Base-by-base conservation (phyloP, 441 rosid genomes). In the Pelargonium australe region DNA sequence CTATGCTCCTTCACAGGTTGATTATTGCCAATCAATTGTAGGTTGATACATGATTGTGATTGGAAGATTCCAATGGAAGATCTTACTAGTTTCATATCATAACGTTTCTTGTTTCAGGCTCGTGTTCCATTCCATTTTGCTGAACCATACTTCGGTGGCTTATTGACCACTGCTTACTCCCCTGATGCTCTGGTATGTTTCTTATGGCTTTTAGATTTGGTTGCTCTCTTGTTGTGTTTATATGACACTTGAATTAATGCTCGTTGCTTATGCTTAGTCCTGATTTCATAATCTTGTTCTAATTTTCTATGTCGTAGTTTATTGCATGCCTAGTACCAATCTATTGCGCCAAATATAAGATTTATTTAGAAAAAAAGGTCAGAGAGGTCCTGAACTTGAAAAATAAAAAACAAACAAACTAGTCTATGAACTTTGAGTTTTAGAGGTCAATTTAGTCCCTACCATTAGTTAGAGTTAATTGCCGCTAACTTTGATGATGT, bases 101-200 rank as follows among this genome's bases (percentile, higher is more conserved):
- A 55, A 12, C 69, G 23, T 31, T 70, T 65, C 44, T 28, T 62
- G 51, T 49, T 65, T 41, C 84, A 91, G 97, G 88, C 80, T 76
- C 75, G 69, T 11, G 7, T 81, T 68, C 84, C 89, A 0, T 25
- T 82, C 72, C 91, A 83, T 53, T 82, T 77, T 76, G 77, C 80
- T 57, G 91, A 87, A 76, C 89, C 86, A 70, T 85, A 79, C 72
- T 76, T 70, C 45, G 74, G 85, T 53, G 80, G 89, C 63, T 45
- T 81, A 57, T 64, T 84, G 12, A 70, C 88, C 72, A 72, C 90
- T 66, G 47, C 70, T 66, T 82, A 80, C 68, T 79, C 80, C 28
- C 83, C 85, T 2, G 88, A 84, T 45, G 75, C 84, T 65, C 61
- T 73, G 71, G 97, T 87, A 64, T 8, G 37, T 31, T 31, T 31